Evolutionary conservation across 2,329 filamentous ascomycete genomes (phyloP), one percentile per base, ranked within the genome.

Genomic region (Claviceps arundinis): DNA sequence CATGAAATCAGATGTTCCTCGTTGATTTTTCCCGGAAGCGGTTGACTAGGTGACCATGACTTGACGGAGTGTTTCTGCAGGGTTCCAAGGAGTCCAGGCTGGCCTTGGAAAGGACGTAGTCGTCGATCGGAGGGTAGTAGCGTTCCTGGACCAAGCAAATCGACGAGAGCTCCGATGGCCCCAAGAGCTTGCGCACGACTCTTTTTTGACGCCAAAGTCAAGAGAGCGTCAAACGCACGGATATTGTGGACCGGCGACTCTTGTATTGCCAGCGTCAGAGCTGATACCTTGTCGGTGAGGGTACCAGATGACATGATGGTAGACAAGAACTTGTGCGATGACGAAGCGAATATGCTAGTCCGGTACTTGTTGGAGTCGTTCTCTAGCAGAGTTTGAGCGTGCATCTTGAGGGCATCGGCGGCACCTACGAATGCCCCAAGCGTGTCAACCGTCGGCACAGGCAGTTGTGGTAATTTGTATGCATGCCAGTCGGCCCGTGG

Each of bases 261-360:
- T 71, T 98, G 94, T 13, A 96, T 83, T 52, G 93, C 86, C 59
- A 98, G 75, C 4, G 93, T 98, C 62, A 98, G 74, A 3, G 93
- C 94, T 2, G 93, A 98, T 44, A 97, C 85, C 67, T 96, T 97
- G 67, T 98, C 93, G 52, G 89, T 94, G 60, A 97, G 80, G 9
- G 94, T 98, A 74, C 93, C 93, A 1, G 90, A 94, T 9, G 89
- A 75, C 87, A 97, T 96, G 65, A 98, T 96, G 17, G 89, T 95
- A 1, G 90, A 88, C 75, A 97, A 84, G 73, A 98, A 98, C 66
- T 90, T 95, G 68, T 94, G 87, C 42, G 90, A 91, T 2, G 91
- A 93, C 26, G 88, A 89, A 49, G 87, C 81, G 6, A 87, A 81
- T 52, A 86, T 73, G 58, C 88, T 84, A 26, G 81, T 79, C 52